These are phyloP conservation scores for Drechslerella coelobrocha DNA, from an alignment of 2,329 filamentous ascomycete species.

Conservation along the genomic window DNA sequence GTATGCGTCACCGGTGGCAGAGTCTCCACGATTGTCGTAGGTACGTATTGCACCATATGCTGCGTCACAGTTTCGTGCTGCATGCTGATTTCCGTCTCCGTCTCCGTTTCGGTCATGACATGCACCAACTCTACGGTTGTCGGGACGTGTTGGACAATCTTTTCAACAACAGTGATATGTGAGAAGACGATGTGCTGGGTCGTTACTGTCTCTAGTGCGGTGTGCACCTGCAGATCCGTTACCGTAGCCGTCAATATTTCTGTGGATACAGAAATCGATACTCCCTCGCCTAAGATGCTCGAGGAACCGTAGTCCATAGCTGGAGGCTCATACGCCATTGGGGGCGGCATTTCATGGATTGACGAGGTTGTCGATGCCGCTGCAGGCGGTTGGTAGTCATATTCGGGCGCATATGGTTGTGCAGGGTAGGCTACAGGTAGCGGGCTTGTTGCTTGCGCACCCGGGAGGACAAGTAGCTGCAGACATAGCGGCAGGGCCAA, in stretches of 20 bases:
- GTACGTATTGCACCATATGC: constrained; percentile 22
- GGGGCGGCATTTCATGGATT: constrained; percentile 31
- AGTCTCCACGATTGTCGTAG: constrained; percentile 36
- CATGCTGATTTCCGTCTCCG: background rate
- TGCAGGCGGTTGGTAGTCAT: constrained; percentile 29
- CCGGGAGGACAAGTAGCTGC: constrained; percentile 35
- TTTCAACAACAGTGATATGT: constrained; percentile 33
- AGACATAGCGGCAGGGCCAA: constrained; percentile 40
- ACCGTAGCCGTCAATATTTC: constrained; percentile 25
- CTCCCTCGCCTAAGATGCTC: constrained; percentile 13
- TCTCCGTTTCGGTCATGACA: constrained; percentile 27
- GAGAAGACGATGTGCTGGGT: constrained; percentile 31
- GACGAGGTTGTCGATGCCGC: constrained; percentile 10
- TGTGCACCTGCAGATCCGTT: constrained; percentile 29
- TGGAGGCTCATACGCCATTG: constrained; percentile 12
- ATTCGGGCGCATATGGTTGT: constrained; percentile 11
- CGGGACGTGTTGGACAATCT: constrained; percentile 10
- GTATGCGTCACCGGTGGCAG: constrained; percentile 21
- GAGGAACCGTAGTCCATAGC: background rate
- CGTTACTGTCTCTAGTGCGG: constrained; percentile 11
- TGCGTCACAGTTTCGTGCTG: constrained; percentile 25
- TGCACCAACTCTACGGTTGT: constrained; percentile 12
- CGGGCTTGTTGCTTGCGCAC: constrained; percentile 15
- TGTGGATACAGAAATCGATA: constrained; percentile 29
- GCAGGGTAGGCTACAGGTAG: constrained; percentile 14